phyloP scores from a whole-genome alignment of 176 grass and related monocot species.

The Oryza coarctata region DNA sequence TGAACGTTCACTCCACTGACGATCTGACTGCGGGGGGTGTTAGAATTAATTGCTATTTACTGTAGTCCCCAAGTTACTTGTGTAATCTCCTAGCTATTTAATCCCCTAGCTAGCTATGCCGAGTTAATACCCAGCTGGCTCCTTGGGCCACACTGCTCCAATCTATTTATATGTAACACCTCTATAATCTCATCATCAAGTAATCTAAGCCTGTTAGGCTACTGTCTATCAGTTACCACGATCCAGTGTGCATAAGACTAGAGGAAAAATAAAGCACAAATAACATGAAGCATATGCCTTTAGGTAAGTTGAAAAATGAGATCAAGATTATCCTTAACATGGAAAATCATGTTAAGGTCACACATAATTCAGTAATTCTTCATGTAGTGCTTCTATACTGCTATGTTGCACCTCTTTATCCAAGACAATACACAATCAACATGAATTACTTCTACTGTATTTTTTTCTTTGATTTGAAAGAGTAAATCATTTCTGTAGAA shows the following conservation, averaged over 20 bases:
- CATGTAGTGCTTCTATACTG: neutral
- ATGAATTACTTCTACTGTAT: neutral
- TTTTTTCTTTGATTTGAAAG: slow-evolving; percentile 18
- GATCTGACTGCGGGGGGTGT: no score
- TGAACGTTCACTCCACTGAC: no score
- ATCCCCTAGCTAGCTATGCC: no score
- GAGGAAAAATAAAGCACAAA: neutral
- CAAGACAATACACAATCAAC: neutral
- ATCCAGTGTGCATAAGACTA: neutral
- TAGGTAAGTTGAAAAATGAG: neutral
- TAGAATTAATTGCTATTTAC: no score
- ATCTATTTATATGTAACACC: no score
- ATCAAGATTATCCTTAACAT: neutral
- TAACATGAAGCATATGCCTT: neutral
- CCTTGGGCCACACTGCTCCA: no score
- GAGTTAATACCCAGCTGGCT: no score
- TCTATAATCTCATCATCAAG: no score
- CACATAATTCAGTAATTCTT: neutral
- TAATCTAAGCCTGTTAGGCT: no score
- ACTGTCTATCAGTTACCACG: neutral
- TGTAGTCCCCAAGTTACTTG: no score
- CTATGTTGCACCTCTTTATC: no score
- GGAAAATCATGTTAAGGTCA: neutral
- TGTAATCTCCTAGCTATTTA: no score
- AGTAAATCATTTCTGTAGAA: slow-evolving; percentile 19